Base-by-base conservation (phyloP, 1,139 yeast species). In the Saccharomyces hybrid region DNA sequence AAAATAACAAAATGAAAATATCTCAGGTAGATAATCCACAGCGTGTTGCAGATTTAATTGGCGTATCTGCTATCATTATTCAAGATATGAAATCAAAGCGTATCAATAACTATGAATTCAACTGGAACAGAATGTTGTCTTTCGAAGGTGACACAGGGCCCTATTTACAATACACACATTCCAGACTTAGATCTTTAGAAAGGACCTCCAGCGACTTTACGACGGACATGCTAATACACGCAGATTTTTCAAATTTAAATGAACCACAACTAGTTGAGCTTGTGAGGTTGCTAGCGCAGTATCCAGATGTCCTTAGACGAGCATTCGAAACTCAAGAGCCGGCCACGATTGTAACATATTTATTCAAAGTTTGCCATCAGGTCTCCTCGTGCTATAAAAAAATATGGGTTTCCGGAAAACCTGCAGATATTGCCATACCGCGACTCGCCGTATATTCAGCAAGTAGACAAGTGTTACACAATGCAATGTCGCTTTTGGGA, bases 61-160 rank as follows among this genome's bases (percentile, higher is more conserved):
- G 99, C 71, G 88, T 93, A 57, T 87, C 97, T 47, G 98, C 99
- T 11, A 96, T 95, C 57, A 91, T 93, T 97, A 88, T 95, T 68
- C 99, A 95, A 78, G 99, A 95, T 73, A 90, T 93, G 97, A 96
- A 89, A 75, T 86, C 97, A 59, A 95, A 95, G 78, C 87, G 99
- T 75, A 82, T 91, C 73, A 90, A 93, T 78, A 91, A 93, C 76
- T 95, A 95, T 75, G 89, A 86, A 66, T 95, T 95, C 75, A 88
- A 90, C 74, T 93, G 99, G 99, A 91, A 88, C 67, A 88, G 99
- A 78, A 93, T 93, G 98, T 80, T 88, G 51, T 88, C 97, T 5
- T 91, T 95, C 64, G 99, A 95, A 78, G 99, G 99, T 74, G 99
- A 93, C 74, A 93, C 99, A 57, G 99, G 99, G 70, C 99, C 99